phyloP scores from a whole-genome alignment of 2,329 filamentous ascomycete species.

The Colletotrichum paranaense region DNA sequence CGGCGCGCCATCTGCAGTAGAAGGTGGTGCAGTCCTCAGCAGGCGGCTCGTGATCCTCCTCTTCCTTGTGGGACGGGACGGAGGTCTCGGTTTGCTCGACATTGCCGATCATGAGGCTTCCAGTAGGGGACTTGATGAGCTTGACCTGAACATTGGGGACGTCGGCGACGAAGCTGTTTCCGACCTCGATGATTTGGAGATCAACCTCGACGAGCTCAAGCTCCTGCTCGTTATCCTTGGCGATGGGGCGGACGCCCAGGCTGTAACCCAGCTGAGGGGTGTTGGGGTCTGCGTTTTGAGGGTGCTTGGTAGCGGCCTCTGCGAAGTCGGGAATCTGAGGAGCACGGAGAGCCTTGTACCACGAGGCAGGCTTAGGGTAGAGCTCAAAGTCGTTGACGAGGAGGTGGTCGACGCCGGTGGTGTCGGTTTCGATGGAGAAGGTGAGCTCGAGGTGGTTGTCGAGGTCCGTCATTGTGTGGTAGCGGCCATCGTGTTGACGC shows the following conservation, averaged over 20 bases:
- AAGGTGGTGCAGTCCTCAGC: constrained; percentile 52
- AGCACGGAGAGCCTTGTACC: constrained; percentile 56
- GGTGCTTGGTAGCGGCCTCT: constrained; percentile 42
- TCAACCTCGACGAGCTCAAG: constrained; percentile 65
- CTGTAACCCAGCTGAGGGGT: constrained; percentile 60
- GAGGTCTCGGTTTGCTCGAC: constrained; percentile 51
- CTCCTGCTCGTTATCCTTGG: constrained; percentile 61
- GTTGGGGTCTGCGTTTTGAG: constrained; percentile 44
- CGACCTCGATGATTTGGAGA: constrained; percentile 71
- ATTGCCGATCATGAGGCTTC: constrained; percentile 65
- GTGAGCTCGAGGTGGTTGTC: constrained; percentile 61
- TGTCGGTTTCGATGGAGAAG: constrained; percentile 62
- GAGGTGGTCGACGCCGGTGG: constrained; percentile 55
- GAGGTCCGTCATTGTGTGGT: constrained; percentile 39
- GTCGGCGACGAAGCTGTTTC: constrained; percentile 63
- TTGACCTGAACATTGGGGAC: constrained; percentile 69
- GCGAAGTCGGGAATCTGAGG: constrained; percentile 53
- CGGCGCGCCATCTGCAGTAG: constrained; percentile 66
- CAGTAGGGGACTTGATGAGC: constrained; percentile 68
- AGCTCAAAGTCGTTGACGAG: constrained; percentile 70
- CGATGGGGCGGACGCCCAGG: constrained; percentile 54
- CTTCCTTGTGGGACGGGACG: constrained; percentile 37
- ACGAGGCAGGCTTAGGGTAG: constrained; percentile 64
- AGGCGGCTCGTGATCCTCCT: constrained; percentile 37
- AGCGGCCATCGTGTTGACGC: constrained; percentile 41